A percentile compares a stretch with the other conserved stretches of the same genome.
These are phyloP conservation scores for Leptographium flavum DNA, from an alignment of 2,329 filamentous ascomycete genomes.

Conservation along the genomic window DNA sequence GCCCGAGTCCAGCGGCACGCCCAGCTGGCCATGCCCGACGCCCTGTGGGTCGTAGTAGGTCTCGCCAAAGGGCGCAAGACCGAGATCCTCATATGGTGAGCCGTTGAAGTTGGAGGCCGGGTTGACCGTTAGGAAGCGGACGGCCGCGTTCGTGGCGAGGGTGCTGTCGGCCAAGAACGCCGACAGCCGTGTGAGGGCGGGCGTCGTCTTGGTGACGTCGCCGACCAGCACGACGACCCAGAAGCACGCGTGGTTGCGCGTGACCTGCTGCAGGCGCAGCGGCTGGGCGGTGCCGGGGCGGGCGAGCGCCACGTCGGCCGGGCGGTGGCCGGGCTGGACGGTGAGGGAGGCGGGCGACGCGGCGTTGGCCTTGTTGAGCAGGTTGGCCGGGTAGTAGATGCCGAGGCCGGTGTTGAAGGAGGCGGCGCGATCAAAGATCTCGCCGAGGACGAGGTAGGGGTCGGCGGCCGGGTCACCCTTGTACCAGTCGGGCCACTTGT, in stretches of 20 bases:
- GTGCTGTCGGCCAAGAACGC: too few species aligned
- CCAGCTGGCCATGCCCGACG: slow-evolving; percentile 14
- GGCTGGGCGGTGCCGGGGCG: slow-evolving; percentile 29
- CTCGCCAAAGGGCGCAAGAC: slow-evolving; percentile 30
- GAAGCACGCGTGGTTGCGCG: slow-evolving; percentile 27
- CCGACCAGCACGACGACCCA: slow-evolving; percentile 24
- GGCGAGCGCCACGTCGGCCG: slow-evolving; percentile 28
- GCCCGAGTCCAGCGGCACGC: slow-evolving; percentile 12
- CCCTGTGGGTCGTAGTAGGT: slow-evolving; percentile 32
- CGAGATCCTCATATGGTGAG: slow-evolving; percentile 31
- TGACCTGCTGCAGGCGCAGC: slow-evolving; percentile 27
- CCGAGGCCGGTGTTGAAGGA: slow-evolving; percentile 48
- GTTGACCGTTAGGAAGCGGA: slow-evolving; percentile 12
- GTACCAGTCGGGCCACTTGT: slow-evolving; percentile 24
- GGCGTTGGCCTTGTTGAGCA: slow-evolving; percentile 6
- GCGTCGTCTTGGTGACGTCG: slow-evolving; percentile 7
- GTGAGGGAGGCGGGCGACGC: neutral
- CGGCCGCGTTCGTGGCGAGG: slow-evolving; percentile 8
- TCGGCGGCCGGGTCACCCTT: slow-evolving; percentile 24
- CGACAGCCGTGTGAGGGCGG: slow-evolving; percentile 10
- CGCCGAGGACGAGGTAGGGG: slow-evolving; percentile 32
- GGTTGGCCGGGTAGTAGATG: slow-evolving; percentile 30
- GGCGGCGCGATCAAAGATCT: slow-evolving; percentile 43
- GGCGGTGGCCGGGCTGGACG: slow-evolving; percentile 25
- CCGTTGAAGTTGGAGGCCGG: slow-evolving; percentile 23